Percentiles rank a stretch among this genome's conserved stretches.
phyloP scores from a whole-genome alignment of 2,329 filamentous ascomycete species.

The Dothideomycetes sp. region DNA sequence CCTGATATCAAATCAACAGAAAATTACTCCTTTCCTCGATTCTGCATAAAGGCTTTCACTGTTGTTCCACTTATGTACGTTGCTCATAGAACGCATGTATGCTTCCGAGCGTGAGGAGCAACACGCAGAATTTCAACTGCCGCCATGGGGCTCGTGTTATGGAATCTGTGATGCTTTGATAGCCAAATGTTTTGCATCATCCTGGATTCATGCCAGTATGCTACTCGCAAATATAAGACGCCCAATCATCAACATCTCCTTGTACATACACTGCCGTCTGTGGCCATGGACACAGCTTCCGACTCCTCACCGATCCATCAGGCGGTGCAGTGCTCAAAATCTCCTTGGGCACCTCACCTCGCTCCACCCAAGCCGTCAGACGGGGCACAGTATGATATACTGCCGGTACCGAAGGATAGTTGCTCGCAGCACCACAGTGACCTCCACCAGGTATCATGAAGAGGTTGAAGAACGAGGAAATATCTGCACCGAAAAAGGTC shows the following conservation, averaged over 20 bases:
- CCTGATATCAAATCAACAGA: too few relatives aligned
- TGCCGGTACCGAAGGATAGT: slow-evolving; percentile 22
- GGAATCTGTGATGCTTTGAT: neutral
- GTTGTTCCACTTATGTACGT: too few relatives aligned
- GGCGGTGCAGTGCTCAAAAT: slow-evolving; percentile 20
- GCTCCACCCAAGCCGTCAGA: slow-evolving; percentile 26
- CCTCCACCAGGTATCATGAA: slow-evolving; percentile 29
- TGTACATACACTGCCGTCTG: slow-evolving; percentile 18
- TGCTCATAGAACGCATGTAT: too few relatives aligned
- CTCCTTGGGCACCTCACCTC: slow-evolving; percentile 15
- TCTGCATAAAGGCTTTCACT: too few relatives aligned
- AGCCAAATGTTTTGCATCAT: too few relatives aligned
- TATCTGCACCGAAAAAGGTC: slow-evolving; percentile 13
- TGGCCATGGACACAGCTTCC: slow-evolving; percentile 24
- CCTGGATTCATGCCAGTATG: neutral
- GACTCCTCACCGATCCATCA: slow-evolving; percentile 20
- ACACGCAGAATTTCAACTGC: too few relatives aligned
- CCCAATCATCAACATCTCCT: slow-evolving; percentile 15
- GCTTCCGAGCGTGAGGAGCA: too few relatives aligned
- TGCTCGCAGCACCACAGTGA: slow-evolving; percentile 24
- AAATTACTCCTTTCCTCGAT: too few relatives aligned
- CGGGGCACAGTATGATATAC: slow-evolving; percentile 24
- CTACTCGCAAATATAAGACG: slow-evolving; percentile 15
- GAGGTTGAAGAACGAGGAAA: slow-evolving; percentile 23
- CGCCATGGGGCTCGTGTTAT: neutral